A percentile compares a stretch with the other conserved stretches of the same genome.
phyloP scores from a whole-genome alignment of 768 basidiomycete genomes.

The Thelephora aurantiotincta region DNA sequence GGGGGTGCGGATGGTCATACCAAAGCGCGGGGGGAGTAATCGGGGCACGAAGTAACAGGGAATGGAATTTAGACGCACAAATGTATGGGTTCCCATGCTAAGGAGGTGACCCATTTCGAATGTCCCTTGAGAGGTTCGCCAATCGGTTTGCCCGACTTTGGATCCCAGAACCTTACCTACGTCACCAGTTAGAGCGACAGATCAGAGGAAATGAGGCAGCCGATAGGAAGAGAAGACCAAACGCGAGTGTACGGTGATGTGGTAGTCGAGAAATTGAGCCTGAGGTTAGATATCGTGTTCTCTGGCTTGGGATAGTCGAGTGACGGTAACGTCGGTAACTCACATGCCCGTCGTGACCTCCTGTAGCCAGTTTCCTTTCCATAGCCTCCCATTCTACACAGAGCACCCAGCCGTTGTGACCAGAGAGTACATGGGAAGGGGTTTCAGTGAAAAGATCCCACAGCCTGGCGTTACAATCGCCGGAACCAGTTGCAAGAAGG shows the following conservation, averaged over 20 bases:
- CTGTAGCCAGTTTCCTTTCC: slow-evolving; percentile 83
- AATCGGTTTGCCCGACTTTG: slow-evolving; percentile 75
- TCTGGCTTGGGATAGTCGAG: not conserved
- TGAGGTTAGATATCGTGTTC: too few species aligned
- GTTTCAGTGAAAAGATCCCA: slow-evolving; percentile 94
- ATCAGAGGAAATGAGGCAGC: too few species aligned
- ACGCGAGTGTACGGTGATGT: too few species aligned
- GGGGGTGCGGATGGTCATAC: too few species aligned
- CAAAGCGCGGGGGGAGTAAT: too few species aligned
- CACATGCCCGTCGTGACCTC: slow-evolving; percentile 89
- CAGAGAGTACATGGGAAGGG: slow-evolving; percentile 74
- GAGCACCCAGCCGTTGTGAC: slow-evolving; percentile 93
- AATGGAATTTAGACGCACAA: slow-evolving; percentile 33
- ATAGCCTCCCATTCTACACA: slow-evolving; percentile 96
- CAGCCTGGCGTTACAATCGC: slow-evolving; percentile 82
- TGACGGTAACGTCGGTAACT: slow-evolving; percentile 10
- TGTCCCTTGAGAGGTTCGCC: slow-evolving; percentile 89
- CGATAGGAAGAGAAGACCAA: too few species aligned
- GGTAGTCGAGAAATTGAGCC: too few species aligned
- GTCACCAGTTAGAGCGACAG: not conserved
- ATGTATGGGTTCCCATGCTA: slow-evolving; percentile 95
- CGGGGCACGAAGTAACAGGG: too few species aligned
- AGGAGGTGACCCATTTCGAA: slow-evolving; percentile 89
- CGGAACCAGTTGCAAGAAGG: slow-evolving; percentile 87
- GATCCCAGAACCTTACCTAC: slow-evolving; percentile 82